Percentiles rank a stretch among this genome's conserved stretches.
phyloP scores from a whole-genome alignment of 805 yeast species.

The Starmerella apis region DNA sequence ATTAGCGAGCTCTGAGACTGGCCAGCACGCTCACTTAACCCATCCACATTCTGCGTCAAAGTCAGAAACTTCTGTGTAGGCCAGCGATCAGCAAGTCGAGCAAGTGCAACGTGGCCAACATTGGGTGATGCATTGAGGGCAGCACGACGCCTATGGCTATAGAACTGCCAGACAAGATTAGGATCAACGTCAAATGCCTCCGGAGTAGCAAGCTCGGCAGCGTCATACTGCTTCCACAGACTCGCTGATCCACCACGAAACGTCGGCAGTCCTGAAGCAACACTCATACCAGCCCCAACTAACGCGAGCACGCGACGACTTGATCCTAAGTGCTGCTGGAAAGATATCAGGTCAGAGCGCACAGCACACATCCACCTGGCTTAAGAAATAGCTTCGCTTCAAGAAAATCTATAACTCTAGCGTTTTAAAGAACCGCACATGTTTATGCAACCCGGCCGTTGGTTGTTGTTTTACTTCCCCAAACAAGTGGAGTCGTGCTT shows the following conservation, averaged over 20 bases:
- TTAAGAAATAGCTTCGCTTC: neutral
- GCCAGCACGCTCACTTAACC: constrained; percentile 54
- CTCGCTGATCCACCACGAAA: constrained; percentile 58
- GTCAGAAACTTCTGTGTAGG: constrained; percentile 43
- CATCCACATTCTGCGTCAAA: constrained; percentile 78
- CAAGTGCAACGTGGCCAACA: constrained; percentile 58
- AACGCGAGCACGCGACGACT: constrained; percentile 35
- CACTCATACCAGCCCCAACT: constrained; percentile 78
- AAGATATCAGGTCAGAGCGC: constrained; percentile 19
- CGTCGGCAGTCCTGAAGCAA: constrained; percentile 64
- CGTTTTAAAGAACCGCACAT: neutral
- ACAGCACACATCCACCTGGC: neutral
- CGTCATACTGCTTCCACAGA: constrained; percentile 64
- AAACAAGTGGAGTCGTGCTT: neutral
- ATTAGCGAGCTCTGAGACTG: constrained; percentile 45
- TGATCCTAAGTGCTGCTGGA: constrained; percentile 30
- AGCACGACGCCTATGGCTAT: constrained; percentile 53
- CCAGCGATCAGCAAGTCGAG: constrained; percentile 41
- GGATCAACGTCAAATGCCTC: constrained; percentile 81
- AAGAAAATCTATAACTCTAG: neutral
- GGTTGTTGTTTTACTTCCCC: neutral
- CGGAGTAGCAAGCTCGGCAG: constrained; percentile 81
- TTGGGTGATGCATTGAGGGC: constrained; percentile 66
- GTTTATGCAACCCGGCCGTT: neutral
- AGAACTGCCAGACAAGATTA: constrained; percentile 82